A percentile compares a stretch with the other conserved stretches of the same genome.
phyloP scores from a whole-genome alignment of 805 yeast species.

The Saturnispora gosingensis region DNA sequence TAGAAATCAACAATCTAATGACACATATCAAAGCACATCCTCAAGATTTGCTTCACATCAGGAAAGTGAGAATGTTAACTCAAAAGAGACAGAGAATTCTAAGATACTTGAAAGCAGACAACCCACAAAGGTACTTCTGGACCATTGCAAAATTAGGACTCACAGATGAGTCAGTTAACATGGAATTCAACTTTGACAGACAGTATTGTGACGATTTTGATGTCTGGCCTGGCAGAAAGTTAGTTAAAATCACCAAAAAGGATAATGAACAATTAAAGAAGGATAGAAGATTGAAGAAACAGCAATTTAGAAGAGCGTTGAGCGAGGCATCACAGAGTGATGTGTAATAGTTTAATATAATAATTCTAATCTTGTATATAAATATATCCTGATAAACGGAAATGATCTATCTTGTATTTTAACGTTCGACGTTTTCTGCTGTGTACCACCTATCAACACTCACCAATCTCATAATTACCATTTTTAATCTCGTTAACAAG shows the following conservation, averaged over 20 bases:
- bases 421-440: not conserved
- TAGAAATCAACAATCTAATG: constrained; percentile 68
- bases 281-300: constrained; percentile 38
- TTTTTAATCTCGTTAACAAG: constrained; percentile 27
- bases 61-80: constrained; percentile 69
- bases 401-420: not conserved
- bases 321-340: not conserved
- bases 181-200: constrained; percentile 75
- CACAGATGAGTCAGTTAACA: constrained; percentile 64
- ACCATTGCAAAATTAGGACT: constrained; percentile 81
- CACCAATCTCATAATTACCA: constrained; percentile 26
- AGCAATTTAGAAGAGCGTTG: constrained; percentile 25
- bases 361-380: not conserved
- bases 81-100: constrained; percentile 82
- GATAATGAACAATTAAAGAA: constrained; percentile 39
- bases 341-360: not conserved
- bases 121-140: constrained; percentile 79
- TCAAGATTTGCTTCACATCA: constrained; percentile 64
- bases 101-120: constrained; percentile 69
- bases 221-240: constrained; percentile 65
- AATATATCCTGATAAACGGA: not conserved
- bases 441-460: not conserved
- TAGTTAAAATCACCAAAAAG: constrained; percentile 48
- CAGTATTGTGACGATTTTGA: constrained; percentile 70
- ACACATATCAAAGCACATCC: constrained; percentile 60